These are phyloP conservation scores for Pythium myriotylum DNA, from an alignment of 352 stramenopile genomes.

Conservation along the genomic window DNA sequence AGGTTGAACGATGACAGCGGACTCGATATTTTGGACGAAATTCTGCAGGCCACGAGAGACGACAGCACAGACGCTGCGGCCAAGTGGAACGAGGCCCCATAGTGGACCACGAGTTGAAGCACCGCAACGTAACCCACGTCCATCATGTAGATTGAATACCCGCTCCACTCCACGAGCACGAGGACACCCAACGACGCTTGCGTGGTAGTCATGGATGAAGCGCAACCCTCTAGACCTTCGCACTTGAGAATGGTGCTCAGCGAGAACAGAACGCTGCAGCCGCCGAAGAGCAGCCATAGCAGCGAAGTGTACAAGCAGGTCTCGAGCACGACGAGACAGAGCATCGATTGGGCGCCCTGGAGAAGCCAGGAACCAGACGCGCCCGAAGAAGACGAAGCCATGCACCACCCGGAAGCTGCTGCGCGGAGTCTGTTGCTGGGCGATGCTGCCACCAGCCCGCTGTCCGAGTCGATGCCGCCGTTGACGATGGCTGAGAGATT, in stretches of 20 bases:
- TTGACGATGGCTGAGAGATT: slow-evolving; percentile 6
- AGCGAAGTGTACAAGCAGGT: slow-evolving; percentile 51
- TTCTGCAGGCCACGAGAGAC: slow-evolving; percentile 4
- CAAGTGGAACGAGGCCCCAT: slow-evolving; percentile 47
- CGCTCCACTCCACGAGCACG: slow-evolving; percentile 52
- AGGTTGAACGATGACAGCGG: slow-evolving; percentile 7
- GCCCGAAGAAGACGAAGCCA: slow-evolving; percentile 7
- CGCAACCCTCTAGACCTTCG: slow-evolving; percentile 20
- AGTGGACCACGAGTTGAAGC: slow-evolving; percentile 39
- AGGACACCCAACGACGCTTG: slow-evolving; percentile 41
- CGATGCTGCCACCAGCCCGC: slow-evolving; percentile 8
- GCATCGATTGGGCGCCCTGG: slow-evolving; percentile 51
- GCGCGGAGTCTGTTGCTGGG: slow-evolving; percentile 26
- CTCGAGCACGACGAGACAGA: slow-evolving; percentile 64
- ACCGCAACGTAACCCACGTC: slow-evolving; percentile 39
- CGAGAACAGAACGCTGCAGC: slow-evolving; percentile 15
- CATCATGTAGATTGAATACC: slow-evolving; percentile 54
- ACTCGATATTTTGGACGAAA: slow-evolving; percentile 23
- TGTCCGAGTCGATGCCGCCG: slow-evolving; percentile 8
- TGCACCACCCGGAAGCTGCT: slow-evolving; percentile 52
- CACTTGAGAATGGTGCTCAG: slow-evolving; percentile 30
- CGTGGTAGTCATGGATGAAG: slow-evolving; percentile 38
- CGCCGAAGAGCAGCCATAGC: slow-evolving; percentile 37
- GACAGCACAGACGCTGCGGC: slow-evolving; percentile 28
- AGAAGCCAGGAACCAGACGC: slow-evolving; percentile 41